These are phyloP conservation scores for Hymenoscyphus occultus DNA, from an alignment of 2,329 filamentous ascomycete genomes.

Conservation along the genomic window DNA sequence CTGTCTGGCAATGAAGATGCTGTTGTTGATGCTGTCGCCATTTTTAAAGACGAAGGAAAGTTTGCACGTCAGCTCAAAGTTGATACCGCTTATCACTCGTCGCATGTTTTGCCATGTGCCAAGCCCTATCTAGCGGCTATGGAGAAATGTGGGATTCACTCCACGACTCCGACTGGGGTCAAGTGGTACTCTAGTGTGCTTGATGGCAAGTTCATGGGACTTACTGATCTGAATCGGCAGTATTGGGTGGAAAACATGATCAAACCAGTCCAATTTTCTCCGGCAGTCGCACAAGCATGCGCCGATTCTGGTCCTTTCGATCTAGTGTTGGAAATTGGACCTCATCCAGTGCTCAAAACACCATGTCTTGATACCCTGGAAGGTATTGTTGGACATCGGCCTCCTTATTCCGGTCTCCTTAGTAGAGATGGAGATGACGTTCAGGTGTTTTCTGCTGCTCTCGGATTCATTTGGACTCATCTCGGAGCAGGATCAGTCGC, in stretches of 20 bases:
- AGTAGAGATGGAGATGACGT: slow-evolving; percentile 14
- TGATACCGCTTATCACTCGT: slow-evolving; percentile 32
- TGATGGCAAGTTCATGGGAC: not conserved
- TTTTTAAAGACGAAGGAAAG: slow-evolving; percentile 16
- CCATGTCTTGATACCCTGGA: slow-evolving; percentile 15
- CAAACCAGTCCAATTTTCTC: slow-evolving; percentile 41
- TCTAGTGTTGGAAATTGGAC: slow-evolving; percentile 1
- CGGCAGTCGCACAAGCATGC: slow-evolving; percentile 14
- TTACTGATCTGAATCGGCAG: slow-evolving; percentile 7
- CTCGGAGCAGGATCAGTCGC: not conserved
- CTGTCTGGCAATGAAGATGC: slow-evolving; percentile 30
- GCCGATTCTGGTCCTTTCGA: slow-evolving; percentile 13
- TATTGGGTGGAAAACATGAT: slow-evolving; percentile 41
- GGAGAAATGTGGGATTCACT: slow-evolving; percentile 15
- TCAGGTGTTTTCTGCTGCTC: slow-evolving; percentile 7
- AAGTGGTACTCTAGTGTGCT: slow-evolving; percentile 35
- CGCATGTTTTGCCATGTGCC: slow-evolving; percentile 24
- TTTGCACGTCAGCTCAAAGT: slow-evolving; percentile 24
- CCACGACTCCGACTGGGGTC: slow-evolving; percentile 37
- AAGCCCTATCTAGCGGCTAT: slow-evolving; percentile 17
- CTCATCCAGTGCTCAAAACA: slow-evolving; percentile 12
- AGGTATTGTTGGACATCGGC: slow-evolving; percentile 6
- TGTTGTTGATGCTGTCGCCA: slow-evolving; percentile 12
- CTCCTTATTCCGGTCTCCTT: slow-evolving; percentile 21
- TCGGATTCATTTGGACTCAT: not conserved